Evolutionary conservation across 2,329 filamentous ascomycete species (phyloP).

Genomic region (Aureobasidium sp.): DNA sequence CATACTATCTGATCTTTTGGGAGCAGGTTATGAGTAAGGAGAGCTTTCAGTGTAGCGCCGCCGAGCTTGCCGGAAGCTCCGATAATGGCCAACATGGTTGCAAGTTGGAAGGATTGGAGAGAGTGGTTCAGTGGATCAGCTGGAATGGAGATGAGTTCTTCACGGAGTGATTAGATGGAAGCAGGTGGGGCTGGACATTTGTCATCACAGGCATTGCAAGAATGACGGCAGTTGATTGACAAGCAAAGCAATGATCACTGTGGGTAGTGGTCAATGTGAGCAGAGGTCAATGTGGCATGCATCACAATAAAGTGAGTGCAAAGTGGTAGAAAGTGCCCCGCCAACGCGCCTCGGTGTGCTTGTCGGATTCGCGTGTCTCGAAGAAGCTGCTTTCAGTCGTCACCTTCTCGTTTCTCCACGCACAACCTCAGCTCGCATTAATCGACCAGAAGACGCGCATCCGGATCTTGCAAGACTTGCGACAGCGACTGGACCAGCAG

Average conservation of each 20-base stretch:
- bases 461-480: background rate
- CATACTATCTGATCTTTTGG: slow-evolving; percentile 33
- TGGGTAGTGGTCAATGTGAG: background rate
- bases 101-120: background rate
- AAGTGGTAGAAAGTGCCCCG: background rate
- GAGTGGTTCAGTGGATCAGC: background rate
- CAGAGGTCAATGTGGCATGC: background rate
- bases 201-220: background rate
- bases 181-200: slow-evolving; percentile 5
- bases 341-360: background rate
- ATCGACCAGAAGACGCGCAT: background rate
- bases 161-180: background rate
- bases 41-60: slow-evolving; percentile 35
- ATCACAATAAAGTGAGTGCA: background rate
- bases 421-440: background rate
- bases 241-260: background rate
- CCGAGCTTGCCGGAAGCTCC: slow-evolving; percentile 42
- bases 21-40: slow-evolving; percentile 37
- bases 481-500: background rate
- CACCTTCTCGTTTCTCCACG: background rate
- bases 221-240: background rate
- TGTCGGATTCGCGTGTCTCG: background rate
- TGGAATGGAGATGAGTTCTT: background rate
- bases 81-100: slow-evolving; percentile 33
- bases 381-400: background rate